Evolutionary conservation across 2,329 filamentous ascomycete genomes (phyloP).

Genomic region (Beauveria rudraprayagi): DNA sequence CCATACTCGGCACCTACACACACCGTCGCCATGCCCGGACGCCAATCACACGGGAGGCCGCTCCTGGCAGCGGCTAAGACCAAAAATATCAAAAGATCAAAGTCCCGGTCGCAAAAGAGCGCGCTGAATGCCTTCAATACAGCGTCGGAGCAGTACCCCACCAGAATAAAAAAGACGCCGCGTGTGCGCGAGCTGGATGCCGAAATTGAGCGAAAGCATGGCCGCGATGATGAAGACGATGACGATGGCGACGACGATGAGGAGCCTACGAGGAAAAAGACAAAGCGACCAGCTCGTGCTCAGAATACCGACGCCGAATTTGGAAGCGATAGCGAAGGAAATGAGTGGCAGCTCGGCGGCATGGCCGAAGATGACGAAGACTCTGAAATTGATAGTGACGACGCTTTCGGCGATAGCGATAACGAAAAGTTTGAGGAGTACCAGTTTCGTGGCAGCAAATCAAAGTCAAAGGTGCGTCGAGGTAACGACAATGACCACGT

Average conservation of each 20-base stretch:
- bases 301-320: conserved; percentile 57
- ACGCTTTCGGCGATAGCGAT: conserved; percentile 84
- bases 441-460: conserved; percentile 41
- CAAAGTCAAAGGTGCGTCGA: conserved; percentile 15
- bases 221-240: conserved; percentile 36
- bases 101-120: conserved; percentile 39
- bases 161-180: conserved; percentile 38
- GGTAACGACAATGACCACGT: not conserved
- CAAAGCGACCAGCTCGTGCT: conserved; percentile 31
- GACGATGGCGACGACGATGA: conserved; percentile 51
- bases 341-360: conserved; percentile 72
- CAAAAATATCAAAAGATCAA: conserved; percentile 35
- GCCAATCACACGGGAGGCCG: conserved; percentile 50
- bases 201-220: conserved; percentile 36
- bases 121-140: conserved; percentile 51
- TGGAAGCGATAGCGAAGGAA: conserved; percentile 77
- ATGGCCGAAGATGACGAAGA: conserved; percentile 50
- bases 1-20: not conserved
- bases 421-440: conserved; percentile 78
- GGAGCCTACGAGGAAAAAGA: conserved; percentile 37
- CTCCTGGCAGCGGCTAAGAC: conserved; percentile 33
- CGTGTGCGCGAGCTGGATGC: conserved; percentile 45
- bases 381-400: conserved; percentile 59
- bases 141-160: conserved; percentile 44
- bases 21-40: conserved; percentile 41